phyloP scores from a whole-genome alignment of 371 early-diverging fungal species.

The Mucor indicus region DNA sequence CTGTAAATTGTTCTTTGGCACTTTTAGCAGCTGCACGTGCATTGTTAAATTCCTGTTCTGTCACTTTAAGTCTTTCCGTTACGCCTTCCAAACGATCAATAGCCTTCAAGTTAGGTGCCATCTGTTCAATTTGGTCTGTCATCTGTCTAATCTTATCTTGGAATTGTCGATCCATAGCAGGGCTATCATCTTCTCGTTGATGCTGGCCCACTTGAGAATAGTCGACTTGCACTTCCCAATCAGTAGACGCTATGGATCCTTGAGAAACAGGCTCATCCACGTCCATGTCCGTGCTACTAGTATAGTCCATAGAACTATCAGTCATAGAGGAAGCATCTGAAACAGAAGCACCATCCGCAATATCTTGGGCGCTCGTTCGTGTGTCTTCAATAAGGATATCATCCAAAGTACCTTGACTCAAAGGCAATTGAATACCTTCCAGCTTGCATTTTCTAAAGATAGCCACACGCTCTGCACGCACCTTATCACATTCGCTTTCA shows the following conservation, averaged over 20 bases:
- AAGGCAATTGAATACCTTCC: conserved; percentile 87
- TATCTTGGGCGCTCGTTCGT: conserved; percentile 10
- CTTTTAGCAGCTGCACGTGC: conserved; percentile 76
- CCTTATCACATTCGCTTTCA: conserved; percentile 75
- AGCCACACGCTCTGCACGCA: conserved; percentile 70
- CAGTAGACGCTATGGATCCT: conserved; percentile 34
- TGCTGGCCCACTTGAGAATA: conserved; percentile 53
- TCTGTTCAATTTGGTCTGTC: conserved; percentile 73
- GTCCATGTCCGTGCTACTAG: conserved; percentile 43
- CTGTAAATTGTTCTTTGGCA: conserved; percentile 78
- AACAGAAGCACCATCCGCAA: neutral
- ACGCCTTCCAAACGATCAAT: conserved; percentile 83
- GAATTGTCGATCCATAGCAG: conserved; percentile 65
- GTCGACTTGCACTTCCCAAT: conserved; percentile 60
- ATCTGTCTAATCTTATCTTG: conserved; percentile 65
- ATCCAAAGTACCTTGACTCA: conserved; percentile 64
- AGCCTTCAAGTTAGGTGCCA: conserved; percentile 90
- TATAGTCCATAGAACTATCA: neutral
- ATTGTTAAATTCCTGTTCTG: conserved; percentile 78
- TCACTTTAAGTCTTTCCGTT: conserved; percentile 70
- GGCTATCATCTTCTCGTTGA: conserved; percentile 47
- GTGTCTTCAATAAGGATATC: conserved; percentile 68
- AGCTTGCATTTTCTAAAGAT: conserved; percentile 87
- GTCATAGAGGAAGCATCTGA: conserved; percentile 3
- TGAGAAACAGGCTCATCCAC: conserved; percentile 48